phyloP scores from a whole-genome alignment of 768 basidiomycete genomes.

The Naganishia antarctica region DNA sequence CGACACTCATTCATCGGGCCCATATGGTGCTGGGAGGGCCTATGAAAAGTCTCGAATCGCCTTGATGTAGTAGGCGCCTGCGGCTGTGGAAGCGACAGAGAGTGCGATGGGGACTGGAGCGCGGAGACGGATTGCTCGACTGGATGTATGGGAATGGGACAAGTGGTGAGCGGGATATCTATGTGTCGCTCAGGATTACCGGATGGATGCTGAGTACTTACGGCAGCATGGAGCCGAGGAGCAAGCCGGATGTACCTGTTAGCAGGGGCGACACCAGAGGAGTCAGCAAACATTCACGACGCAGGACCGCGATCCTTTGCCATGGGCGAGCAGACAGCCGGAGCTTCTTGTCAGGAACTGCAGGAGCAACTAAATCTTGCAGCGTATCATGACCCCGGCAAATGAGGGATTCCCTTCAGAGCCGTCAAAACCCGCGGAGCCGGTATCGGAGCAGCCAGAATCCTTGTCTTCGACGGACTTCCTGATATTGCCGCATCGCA shows the following conservation, averaged over 20 bases:
- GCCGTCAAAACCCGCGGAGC: no score
- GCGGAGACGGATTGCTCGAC: slow-evolving; percentile 26
- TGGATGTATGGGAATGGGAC: no score
- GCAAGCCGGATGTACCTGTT: slow-evolving; percentile 23
- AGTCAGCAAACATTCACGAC: not conserved
- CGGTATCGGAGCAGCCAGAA: no score
- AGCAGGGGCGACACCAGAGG: not conserved
- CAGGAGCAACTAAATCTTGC: no score
- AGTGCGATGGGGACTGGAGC: slow-evolving; percentile 27
- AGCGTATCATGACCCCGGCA: no score
- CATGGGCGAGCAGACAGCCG: not conserved
- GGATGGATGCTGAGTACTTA: not conserved
- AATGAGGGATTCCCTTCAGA: no score
- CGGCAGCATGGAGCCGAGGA: slow-evolving; percentile 27
- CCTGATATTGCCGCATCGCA: no score
- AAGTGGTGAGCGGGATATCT: no score
- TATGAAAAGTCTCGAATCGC: slow-evolving; percentile 23
- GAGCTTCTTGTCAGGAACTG: no score
- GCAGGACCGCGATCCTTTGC: not conserved
- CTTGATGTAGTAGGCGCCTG: slow-evolving; percentile 26
- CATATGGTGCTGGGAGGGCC: not conserved
- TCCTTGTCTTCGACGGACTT: no score
- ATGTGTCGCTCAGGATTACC: no score
- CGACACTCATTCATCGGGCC: no score
- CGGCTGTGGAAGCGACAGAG: slow-evolving; percentile 22